Conservation (phyloP, 2,329 filamentous ascomycete genomes). For the Simplicillium sp. region DNA sequence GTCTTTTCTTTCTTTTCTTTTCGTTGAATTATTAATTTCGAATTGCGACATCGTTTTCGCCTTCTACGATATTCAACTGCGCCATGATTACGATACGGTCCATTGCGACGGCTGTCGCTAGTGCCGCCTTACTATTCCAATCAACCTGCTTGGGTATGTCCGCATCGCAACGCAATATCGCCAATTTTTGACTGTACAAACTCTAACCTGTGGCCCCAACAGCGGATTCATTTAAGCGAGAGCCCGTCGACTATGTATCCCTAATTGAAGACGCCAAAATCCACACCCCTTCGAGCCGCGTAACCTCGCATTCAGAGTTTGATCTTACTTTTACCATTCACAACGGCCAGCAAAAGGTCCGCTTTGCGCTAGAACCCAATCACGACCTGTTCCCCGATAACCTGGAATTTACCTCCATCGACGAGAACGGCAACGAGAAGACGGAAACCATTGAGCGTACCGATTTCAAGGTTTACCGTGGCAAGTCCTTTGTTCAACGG, state of each 20-base stretch:
- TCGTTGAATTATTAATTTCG: too few species aligned
- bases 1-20: too few species aligned
- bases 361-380: conserved; percentile 79
- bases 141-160: conserved; percentile 19
- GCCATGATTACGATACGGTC: conserved; percentile 23
- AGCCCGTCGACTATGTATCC: conserved; percentile 66
- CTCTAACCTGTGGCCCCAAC: conserved; percentile 9
- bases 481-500: conserved; percentile 61
- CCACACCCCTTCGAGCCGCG: conserved; percentile 66
- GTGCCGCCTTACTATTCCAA: conserved; percentile 19
- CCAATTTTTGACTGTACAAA: conserved; percentile 15
- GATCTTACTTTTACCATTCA: conserved; percentile 74
- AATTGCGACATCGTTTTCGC: too few species aligned
- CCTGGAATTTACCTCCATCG: conserved; percentile 64
- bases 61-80: conserved; percentile 1
- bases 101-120: conserved; percentile 19
- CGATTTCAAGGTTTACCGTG: conserved; percentile 77
- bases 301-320: conserved; percentile 75
- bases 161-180: conserved; percentile 2
- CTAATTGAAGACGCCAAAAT: conserved; percentile 67
- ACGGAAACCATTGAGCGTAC: conserved; percentile 63
- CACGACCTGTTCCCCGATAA: conserved; percentile 76
- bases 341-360: conserved; percentile 57
- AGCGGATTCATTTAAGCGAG: conserved; percentile 66
- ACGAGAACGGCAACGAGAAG: conserved; percentile 58